Evolutionary conservation across 768 basidiomycete species (phyloP).

Genomic region (Termitomyces heimii): DNA sequence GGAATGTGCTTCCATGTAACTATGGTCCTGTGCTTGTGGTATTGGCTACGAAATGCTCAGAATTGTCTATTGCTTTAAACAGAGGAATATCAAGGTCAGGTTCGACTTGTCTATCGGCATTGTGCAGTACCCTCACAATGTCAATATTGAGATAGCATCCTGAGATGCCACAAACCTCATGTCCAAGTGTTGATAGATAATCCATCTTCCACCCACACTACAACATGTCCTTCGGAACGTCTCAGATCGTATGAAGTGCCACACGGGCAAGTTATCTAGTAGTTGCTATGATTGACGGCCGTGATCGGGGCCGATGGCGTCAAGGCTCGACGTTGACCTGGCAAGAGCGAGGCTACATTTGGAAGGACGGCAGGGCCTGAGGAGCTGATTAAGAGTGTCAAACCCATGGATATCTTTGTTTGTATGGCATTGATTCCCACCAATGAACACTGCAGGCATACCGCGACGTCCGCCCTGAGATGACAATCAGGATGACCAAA

Average conservation of each 20-base stretch:
- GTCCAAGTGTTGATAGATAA: slow-evolving; percentile 7
- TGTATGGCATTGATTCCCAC: neutral
- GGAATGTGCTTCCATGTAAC: too few species aligned
- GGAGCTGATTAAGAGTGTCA: neutral
- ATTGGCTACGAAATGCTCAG: too few species aligned
- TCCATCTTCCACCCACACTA: slow-evolving; percentile 28
- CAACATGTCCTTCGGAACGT: slow-evolving; percentile 33
- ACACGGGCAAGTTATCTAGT: slow-evolving; percentile 15
- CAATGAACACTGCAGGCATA: neutral
- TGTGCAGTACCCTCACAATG: neutral
- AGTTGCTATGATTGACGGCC: slow-evolving; percentile 21
- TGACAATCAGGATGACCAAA: too few species aligned
- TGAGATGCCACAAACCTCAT: neutral
- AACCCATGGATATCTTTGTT: neutral
- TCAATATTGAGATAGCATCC: neutral
- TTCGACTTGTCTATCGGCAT: neutral
- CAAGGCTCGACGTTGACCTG: neutral
- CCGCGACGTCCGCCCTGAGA: neutral
- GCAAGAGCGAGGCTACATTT: neutral
- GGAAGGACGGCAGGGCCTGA: too few species aligned
- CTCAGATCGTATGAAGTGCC: slow-evolving; percentile 34
- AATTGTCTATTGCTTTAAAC: too few species aligned
- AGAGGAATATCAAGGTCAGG: neutral
- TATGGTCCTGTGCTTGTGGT: neutral
- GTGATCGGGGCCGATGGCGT: neutral